Percentiles rank a stretch among this genome's conserved stretches.
Conservation (phyloP, 805 yeast species). For the Geotrichum ghanense region DNA sequence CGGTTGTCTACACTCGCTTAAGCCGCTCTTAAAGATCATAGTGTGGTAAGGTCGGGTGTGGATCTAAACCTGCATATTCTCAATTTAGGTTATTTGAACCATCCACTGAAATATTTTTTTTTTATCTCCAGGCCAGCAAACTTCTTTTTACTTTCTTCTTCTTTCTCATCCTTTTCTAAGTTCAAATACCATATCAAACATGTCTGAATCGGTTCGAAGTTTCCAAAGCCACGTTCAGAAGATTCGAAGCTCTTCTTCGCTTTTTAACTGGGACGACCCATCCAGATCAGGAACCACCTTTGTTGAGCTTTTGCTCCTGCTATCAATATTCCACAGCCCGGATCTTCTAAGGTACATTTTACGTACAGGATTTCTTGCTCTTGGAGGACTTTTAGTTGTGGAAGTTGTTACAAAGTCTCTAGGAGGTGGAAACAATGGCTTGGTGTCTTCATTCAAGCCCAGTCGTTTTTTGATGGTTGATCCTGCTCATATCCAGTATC, state of each 20-base stretch:
- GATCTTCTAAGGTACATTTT: conserved; percentile 21
- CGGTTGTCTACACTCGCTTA: too few relatives aligned
- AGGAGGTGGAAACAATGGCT: conserved; percentile 56
- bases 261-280: conserved; percentile 71
- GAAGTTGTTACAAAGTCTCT: conserved; percentile 66
- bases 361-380: conserved; percentile 40
- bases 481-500: conserved; percentile 11
- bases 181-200: neutral
- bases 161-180: neutral
- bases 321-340: conserved; percentile 29
- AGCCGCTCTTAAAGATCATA: too few relatives aligned
- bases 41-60: neutral
- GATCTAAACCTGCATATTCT: neutral
- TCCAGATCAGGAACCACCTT: conserved; percentile 58
- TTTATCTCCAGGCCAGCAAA: neutral
- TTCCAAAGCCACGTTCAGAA: neutral
- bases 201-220: neutral
- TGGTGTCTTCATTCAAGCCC: conserved; percentile 68
- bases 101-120: neutral
- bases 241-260: conserved; percentile 20
- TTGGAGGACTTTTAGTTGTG: conserved; percentile 55
- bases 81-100: neutral
- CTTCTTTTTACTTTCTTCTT: neutral
- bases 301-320: conserved; percentile 41
- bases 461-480: conserved; percentile 34